Percentiles rank a stretch among this genome's conserved stretches.
Conservation (phyloP, 179 eudicot species). For the Beta corolliflora region DNA sequence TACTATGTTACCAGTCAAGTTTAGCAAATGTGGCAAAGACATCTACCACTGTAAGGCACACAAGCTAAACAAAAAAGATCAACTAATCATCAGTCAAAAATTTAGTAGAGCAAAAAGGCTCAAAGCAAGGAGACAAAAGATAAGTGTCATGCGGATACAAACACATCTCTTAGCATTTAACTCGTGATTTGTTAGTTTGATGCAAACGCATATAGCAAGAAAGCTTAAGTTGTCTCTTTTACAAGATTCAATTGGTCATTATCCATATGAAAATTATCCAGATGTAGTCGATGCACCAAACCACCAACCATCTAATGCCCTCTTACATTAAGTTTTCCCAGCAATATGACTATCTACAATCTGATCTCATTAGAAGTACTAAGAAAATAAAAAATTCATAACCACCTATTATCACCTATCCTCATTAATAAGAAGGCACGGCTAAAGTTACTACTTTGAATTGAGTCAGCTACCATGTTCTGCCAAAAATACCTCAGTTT, state of each 20-base stretch:
- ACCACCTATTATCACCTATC: not conserved
- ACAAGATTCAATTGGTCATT: not conserved
- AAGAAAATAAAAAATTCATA: not conserved
- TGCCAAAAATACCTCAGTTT: too few relatives aligned
- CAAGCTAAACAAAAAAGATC: not conserved
- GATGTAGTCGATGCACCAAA: not conserved
- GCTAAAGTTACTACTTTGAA: not conserved
- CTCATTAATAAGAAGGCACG: not conserved
- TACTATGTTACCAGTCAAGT: not conserved
- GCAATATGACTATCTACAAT: not conserved
- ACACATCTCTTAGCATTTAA: not conserved
- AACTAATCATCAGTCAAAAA: too few relatives aligned
- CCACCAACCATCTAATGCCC: not conserved
- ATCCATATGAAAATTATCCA: too few relatives aligned
- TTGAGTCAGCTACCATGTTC: too few relatives aligned
- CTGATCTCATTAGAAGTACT: not conserved
- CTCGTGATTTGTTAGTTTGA: not conserved
- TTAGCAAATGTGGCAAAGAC: not conserved
- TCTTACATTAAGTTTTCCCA: not conserved
- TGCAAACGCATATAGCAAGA: not conserved
- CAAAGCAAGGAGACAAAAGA: too few relatives aligned
- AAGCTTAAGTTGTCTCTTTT: not conserved
- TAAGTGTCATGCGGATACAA: not conserved
- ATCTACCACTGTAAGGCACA: not conserved
- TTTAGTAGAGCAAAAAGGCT: too few relatives aligned